A percentile compares a stretch with the other conserved stretches of the same genome.
Conservation (phyloP, 331 rosid species). For the Malus hybrid region DNA sequence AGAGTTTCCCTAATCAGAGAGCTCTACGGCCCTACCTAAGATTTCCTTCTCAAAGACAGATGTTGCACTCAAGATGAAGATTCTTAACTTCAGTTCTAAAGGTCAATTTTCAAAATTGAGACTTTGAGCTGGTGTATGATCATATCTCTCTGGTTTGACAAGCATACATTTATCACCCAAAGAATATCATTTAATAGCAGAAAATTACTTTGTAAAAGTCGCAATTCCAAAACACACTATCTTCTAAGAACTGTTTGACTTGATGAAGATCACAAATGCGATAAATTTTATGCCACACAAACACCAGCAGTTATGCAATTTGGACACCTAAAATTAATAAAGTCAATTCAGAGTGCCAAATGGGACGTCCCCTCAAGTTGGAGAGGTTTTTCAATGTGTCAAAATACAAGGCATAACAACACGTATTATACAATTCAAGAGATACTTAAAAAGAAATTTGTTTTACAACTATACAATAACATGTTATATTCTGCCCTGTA, state of each 20-base stretch:
- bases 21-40: not conserved
- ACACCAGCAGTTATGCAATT: not conserved
- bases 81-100: not conserved
- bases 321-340: not conserved
- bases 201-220: not conserved
- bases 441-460: too few species aligned
- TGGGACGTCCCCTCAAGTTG: too few species aligned
- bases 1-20: too few species aligned
- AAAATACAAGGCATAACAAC: too few species aligned
- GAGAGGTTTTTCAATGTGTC: too few species aligned
- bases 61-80: not conserved
- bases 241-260: not conserved
- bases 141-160: not conserved
- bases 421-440: too few species aligned
- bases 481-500: too few species aligned
- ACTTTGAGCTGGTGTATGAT: conserved; percentile 5
- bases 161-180: not conserved
- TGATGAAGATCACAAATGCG: not conserved
- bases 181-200: not conserved
- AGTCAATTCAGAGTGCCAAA: not conserved
- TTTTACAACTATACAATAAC: too few species aligned
- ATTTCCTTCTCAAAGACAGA: not conserved
- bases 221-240: not conserved
- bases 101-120: not conserved
- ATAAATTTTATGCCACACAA: not conserved